Conservation (phyloP, 768 basidiomycete genomes). For the Lentinula aciculospora region DNA sequence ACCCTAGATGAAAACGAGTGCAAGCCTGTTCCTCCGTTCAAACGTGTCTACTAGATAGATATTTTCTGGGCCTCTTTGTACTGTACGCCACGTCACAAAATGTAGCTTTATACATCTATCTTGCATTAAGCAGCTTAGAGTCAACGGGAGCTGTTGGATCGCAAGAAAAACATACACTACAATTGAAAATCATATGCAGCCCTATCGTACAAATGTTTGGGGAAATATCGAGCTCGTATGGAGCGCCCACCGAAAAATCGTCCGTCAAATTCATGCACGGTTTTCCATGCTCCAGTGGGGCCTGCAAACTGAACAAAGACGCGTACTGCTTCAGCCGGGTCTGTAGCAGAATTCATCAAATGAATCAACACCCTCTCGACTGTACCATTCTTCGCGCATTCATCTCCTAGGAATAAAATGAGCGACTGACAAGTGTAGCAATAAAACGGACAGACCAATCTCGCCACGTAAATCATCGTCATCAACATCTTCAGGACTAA, state of each 20-base stretch:
- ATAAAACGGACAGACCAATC: conserved; percentile 53
- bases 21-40: conserved; percentile 96
- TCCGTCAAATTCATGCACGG: conserved; percentile 89
- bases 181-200: neutral
- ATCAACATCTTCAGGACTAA: conserved; percentile 74
- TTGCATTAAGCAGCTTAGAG: conserved; percentile 6
- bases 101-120: neutral
- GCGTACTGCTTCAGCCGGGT: conserved; percentile 79
- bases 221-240: conserved; percentile 79
- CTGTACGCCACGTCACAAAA: neutral
- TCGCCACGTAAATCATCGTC: conserved; percentile 84
- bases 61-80: neutral
- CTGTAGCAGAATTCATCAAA: conserved; percentile 54
- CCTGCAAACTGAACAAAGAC: conserved; percentile 91
- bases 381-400: conserved; percentile 86
- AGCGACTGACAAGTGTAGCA: too few relatives aligned
- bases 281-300: conserved; percentile 93
- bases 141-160: neutral
- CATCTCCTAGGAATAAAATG: conserved; percentile 54
- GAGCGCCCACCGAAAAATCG: conserved; percentile 85
- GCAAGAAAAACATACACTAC: neutral
- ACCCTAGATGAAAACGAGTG: conserved; percentile 97
- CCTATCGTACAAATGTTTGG: conserved; percentile 44
- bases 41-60: conserved; percentile 75
- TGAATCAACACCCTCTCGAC: conserved; percentile 90